phyloP scores from a whole-genome alignment of 169 alveolate species.

The Fabrea salina region DNA sequence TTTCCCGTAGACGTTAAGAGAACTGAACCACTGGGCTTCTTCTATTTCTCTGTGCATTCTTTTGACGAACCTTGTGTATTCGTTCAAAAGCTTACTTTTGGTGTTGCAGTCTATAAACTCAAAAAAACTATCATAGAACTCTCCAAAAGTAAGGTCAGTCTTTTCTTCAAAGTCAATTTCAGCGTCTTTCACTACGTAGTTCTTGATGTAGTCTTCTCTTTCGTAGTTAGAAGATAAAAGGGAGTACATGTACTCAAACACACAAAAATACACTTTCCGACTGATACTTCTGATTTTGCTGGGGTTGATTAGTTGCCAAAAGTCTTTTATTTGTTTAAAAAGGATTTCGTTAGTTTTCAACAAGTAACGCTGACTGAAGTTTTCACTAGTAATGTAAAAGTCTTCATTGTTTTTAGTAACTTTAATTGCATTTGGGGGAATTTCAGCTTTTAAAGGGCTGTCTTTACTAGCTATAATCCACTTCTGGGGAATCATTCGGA shows the following conservation, averaged over 20 bases:
- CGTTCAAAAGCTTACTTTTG: background rate
- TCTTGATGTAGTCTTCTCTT: background rate
- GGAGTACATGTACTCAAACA: background rate
- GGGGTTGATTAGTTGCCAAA: conserved; percentile 28
- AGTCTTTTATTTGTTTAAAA: background rate
- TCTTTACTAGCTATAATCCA: background rate
- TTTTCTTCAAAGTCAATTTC: background rate
- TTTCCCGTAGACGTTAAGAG: background rate
- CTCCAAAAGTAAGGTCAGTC: conserved; percentile 7
- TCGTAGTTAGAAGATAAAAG: background rate
- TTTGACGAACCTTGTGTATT: background rate
- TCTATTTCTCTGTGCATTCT: background rate
- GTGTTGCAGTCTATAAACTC: background rate
- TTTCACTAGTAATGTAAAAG: background rate
- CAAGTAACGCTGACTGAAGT: background rate
- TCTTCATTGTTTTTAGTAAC: background rate
- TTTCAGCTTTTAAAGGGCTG: too few species aligned
- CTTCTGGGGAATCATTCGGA: background rate
- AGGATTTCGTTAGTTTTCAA: background rate
- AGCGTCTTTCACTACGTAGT: background rate
- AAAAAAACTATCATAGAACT: conserved; percentile 23
- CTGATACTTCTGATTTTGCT: background rate
- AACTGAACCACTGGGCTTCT: background rate
- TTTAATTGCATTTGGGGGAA: background rate
- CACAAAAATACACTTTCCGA: background rate